Base-by-base conservation (phyloP, 129 eudicot genomes). In the Flaveria linearis region DNA sequence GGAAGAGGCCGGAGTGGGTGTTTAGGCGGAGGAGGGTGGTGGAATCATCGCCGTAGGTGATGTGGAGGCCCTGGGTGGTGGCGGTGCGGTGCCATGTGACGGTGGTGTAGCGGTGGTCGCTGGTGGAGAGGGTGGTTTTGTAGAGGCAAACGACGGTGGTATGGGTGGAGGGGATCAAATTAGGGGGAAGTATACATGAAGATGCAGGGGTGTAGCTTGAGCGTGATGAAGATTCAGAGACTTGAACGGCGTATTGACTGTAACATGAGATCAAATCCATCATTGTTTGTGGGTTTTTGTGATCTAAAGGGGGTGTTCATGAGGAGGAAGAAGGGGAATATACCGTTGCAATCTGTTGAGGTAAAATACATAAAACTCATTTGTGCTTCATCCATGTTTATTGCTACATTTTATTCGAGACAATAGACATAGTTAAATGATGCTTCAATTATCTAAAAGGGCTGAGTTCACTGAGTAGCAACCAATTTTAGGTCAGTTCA, bases 231-330 rank as follows among this genome's bases (percentile, higher is more conserved):
- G 91, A 74, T 71, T 88, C 97, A 51, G 97, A 82, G n/a, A 93
- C 82, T 72, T 87, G 90, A 3, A 87, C 74, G 55, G 97, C 87
- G 73, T 90, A 85, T 82, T 93, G 97, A 73, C 90, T 88, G 69
- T 85, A 87, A 79, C 98, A 93, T 25, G 97, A 78, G 11, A 87
- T 89, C 28, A 93, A 86, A 67, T 93, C 97, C 86, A 96, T 87
- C 98, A 93, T 93, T 65, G 68, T 67, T 45, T 7, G 49, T n/a
- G 2, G 71, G 16, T 36, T 45, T 55, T 60, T 8, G 11, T 0
- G 15, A 9, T 33, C 8, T 17, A 3, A 26, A 23, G 53, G 69
- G 22, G 22, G 55, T 6, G 15, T 49, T 36, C 41, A 36, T 36
- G 41, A 36, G 41, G 41, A 36, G 5, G 41, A 36, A 36, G 41